Evolutionary conservation across 371 early-diverging fungal genomes (phyloP).

Genomic region (Mucor irregularis): DNA sequence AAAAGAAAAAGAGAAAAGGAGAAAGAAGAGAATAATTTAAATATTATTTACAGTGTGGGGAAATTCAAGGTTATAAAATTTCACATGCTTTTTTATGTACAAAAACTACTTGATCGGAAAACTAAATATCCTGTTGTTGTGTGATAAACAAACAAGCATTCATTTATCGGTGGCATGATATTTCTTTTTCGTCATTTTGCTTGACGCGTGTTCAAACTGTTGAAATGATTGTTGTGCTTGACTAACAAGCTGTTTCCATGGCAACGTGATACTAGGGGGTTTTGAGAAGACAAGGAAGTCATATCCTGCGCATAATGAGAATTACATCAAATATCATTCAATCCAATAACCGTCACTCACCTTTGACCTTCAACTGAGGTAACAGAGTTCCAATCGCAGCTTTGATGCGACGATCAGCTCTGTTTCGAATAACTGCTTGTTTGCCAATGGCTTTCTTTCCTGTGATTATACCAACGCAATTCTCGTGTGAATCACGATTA

Average conservation of each 20-base stretch:
- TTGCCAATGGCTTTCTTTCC: constrained; percentile 30
- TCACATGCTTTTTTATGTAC: too few relatives aligned
- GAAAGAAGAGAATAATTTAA: background rate
- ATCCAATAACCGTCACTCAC: background rate
- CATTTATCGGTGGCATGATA: too few relatives aligned
- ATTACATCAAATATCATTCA: background rate
- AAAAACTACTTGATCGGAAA: too few relatives aligned
- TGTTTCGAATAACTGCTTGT: constrained; percentile 24
- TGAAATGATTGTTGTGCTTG: background rate
- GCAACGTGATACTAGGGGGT: constrained; percentile 12
- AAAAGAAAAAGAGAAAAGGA: constrained; percentile 1
- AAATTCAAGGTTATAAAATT: too few relatives aligned
- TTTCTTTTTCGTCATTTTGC: background rate
- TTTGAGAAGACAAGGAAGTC: constrained; percentile 18
- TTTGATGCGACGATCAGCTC: constrained; percentile 26
- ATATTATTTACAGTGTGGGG: too few relatives aligned
- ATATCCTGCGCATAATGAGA: constrained; percentile 14
- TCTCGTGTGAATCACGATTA: background rate
- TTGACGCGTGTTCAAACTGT: background rate
- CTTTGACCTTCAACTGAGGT: constrained; percentile 7
- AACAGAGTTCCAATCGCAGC: constrained; percentile 15
- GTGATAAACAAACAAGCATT: too few relatives aligned
- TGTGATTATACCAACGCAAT: constrained; percentile 17
- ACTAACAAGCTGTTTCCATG: constrained; percentile 11
- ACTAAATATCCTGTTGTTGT: too few relatives aligned